Conservation (phyloP, 75 land plant species). For the Adiantum capillusveneris region DNA sequence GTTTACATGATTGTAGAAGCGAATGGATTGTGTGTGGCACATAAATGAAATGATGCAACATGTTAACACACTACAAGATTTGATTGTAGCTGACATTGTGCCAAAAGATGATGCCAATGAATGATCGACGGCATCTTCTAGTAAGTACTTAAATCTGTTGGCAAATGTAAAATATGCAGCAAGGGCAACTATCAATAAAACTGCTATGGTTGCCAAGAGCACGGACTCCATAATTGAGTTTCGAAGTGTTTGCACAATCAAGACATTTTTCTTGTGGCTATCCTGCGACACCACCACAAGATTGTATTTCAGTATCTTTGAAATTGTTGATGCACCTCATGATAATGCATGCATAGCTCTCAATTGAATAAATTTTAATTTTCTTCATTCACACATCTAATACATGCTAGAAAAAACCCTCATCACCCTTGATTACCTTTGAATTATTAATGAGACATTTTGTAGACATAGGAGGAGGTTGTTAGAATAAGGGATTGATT, state of each 20-base stretch:
- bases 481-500: too few species aligned
- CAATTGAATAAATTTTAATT: too few species aligned
- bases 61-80: slow-evolving; percentile 50
- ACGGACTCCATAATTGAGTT: slow-evolving; percentile 71
- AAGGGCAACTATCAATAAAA: slow-evolving; percentile 59
- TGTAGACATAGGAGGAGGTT: too few species aligned
- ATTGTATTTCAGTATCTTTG: too few species aligned
- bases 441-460: too few species aligned
- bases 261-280: slow-evolving; percentile 66
- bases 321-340: too few species aligned
- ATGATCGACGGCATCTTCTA: background rate
- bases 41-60: slow-evolving; percentile 80
- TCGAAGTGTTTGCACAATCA: slow-evolving; percentile 63
- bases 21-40: slow-evolving; percentile 73
- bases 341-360: too few species aligned
- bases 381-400: too few species aligned
- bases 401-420: too few species aligned
- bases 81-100: slow-evolving; percentile 16
- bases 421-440: too few species aligned
- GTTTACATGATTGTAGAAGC: slow-evolving; percentile 81
- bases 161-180: slow-evolving; percentile 38
- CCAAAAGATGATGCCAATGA: background rate
- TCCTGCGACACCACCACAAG: too few species aligned
- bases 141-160: slow-evolving; percentile 4
- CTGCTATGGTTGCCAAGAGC: slow-evolving; percentile 72